Percentiles rank a stretch among this genome's conserved stretches.
Evolutionary conservation across 1,284 basidiomycete genomes (phyloP).

Genomic region (Tremellales sp.): DNA sequence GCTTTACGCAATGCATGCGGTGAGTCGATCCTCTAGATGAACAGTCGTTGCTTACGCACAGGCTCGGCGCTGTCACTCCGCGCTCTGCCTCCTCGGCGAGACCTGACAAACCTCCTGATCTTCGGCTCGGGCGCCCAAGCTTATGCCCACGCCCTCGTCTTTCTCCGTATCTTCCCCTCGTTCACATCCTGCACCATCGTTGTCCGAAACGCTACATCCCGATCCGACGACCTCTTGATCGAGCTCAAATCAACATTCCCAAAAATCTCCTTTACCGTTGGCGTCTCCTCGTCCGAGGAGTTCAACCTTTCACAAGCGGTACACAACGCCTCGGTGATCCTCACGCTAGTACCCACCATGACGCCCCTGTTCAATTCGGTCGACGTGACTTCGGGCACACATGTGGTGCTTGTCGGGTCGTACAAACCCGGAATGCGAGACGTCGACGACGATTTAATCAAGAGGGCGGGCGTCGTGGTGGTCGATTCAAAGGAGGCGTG

Average conservation of each 20-base stretch:
- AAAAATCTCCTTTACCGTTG: background rate
- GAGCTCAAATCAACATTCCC: conserved; percentile 52
- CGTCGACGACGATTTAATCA: conserved; percentile 59
- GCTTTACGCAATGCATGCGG: conserved; percentile 76
- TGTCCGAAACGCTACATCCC: conserved; percentile 58
- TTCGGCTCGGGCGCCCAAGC: conserved; percentile 67
- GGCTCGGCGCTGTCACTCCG: conserved; percentile 68
- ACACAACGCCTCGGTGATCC: conserved; percentile 40
- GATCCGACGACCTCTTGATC: conserved; percentile 52
- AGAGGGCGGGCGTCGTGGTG: conserved; percentile 54
- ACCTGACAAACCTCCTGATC: conserved; percentile 56
- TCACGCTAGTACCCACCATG: conserved; percentile 71
- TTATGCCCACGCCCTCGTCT: conserved; percentile 64
- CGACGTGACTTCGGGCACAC: conserved; percentile 55
- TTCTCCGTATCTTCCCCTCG: conserved; percentile 58
- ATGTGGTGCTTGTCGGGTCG: conserved; percentile 73
- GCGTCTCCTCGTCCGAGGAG: background rate
- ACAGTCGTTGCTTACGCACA: conserved; percentile 31
- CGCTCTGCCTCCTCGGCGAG: conserved; percentile 48
- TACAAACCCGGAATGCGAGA: conserved; percentile 78
- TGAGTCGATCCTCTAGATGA: conserved; percentile 39
- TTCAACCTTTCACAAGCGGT: conserved; percentile 25
- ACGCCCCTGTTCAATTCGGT: conserved; percentile 61
- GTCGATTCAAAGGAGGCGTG: conserved; percentile 73
- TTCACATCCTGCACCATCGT: conserved; percentile 60